Base-by-base conservation (phyloP, 2,329 filamentous ascomycete species). In the Clathrospora elynae region DNA sequence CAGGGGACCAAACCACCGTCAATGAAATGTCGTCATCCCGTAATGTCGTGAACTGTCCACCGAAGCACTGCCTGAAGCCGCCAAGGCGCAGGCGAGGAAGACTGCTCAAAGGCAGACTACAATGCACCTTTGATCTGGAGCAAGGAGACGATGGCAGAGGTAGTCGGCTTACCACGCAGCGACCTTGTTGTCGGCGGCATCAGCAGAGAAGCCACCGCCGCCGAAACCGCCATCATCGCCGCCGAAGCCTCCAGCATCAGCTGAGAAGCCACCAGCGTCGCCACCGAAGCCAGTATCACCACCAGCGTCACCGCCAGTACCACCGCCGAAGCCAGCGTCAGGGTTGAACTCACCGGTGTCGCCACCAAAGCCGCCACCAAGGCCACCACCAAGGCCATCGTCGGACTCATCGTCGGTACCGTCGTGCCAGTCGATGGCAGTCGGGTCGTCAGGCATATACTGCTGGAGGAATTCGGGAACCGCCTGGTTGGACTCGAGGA, bases 401-500 rank as follows among this genome's bases (percentile, higher is more conserved):
- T 64, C 64, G 10, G 62, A 65, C 51, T 71, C 68, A 14, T 70
- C 61, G 12, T 70, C 67, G 12, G 66, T 66, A 29, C 82, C 76
- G 24, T 84, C 81, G 13, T 81, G 72, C 49, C 80, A 84, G 3
- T 71, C 63, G 5, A 80, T 69, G 20, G 45, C 67, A 55, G 74
- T 71, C 0, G 71, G 73, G 1, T 79, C 78, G 44, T 85, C 78
- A 0, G 86, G 86, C 42, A 82, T 72, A 64, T 82, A 83, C 1
- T 75, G 53, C 53, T 86, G 66, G 0, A 97, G 79, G 65, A 97
- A 97, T 0, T 95, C 87, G 0, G 93, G 93, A 17, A 99, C 73
- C 0, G 76, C 71, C 70, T 96, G 90, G 4, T 83, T 78, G 4
- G 83, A 88, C 71, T 97, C 92, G 0, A 95, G 63, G 0, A 99